Evolutionary conservation across 257 asterid species (phyloP), one percentile per base, ranked within the genome.

Genomic region (Solanum pimpinellifolium): DNA sequence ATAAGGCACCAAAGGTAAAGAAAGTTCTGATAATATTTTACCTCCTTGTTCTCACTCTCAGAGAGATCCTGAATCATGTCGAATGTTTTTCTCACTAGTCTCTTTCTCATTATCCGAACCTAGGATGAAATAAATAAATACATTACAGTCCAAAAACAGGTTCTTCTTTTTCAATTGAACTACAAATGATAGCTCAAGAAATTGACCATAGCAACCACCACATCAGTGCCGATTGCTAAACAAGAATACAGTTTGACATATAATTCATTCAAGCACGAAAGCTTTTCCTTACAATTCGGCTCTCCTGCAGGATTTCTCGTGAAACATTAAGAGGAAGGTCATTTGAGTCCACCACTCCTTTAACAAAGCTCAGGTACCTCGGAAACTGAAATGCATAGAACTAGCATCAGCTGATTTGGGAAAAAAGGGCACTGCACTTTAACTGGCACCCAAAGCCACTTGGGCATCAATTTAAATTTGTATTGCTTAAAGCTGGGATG

Each of bases 61-160:
- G 99, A 88, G 87, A 97, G 98, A 86, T 96, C 99, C 88, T 97
- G 99, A 92, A 97, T 97, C 99, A 97, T 97, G 93, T 97, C 99
- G 84, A 96, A 97, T 89, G 99, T 90, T 89, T 97, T 97, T 92
- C 99, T 95, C 35, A 97, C 99, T 69, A 95, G 98, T 78, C 99
- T 93, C 92, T 97, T 97, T 90, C 93, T 94, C 99, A 97, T 96
- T 89, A 97, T 97, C 90, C 99, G 94, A 46, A 97, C 98, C 99
- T 95, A 90, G 69, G 65, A 80, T 90, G 88, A 80, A 78, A 21
- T 2, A 42, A 73, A 65, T 49, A 86, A 73, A 23, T 4, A 1
- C 29, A 69, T 81, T 31, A 49, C 46, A 81, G 25, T 49, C 69
- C 11, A 27, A 49, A 46, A 81, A 31, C 3, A 81, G 11, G 4